Base-by-base conservation (phyloP, 805 yeast genomes). In the Blastobotrys muscicola region DNA sequence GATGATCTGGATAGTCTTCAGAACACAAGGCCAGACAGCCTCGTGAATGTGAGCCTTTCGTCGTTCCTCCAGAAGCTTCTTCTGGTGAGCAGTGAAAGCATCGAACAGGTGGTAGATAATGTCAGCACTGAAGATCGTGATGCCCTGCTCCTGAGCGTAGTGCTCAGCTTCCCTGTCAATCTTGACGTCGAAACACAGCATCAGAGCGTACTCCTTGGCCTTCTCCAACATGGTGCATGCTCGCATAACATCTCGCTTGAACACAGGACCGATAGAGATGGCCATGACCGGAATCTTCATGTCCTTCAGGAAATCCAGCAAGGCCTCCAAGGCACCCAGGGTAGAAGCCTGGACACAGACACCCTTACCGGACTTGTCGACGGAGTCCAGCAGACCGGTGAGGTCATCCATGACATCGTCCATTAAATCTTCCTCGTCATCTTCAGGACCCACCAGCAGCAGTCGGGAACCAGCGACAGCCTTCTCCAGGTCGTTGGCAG, bases 271-370 rank as follows among this genome's bases (percentile, higher is more conserved):
- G 62, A 92, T 74, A 43, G 97, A 95, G 60, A 92, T 89, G 31
- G 96, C 84, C 96, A 90, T 87, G 32, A 92, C 99, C 14, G 99
- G 99, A 66, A 92, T 92, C 75, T 92, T 92, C 97, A 89, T 85
- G 58, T 85, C 95, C 68, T 90, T 90, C 64, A 92, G 76, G 85
- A 92, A 92, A 66, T 90, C 97, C 51, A 92, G 75, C 54, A 92
- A 71, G 2, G 99, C 99, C 70, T 92, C 99, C 58, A 92, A 72
- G 36, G 98, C 89, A 74, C 99, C 99, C 60, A 92, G 76, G 14
- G 99, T 92, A 4, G 97, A 87, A 1, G 98, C 97, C 70, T 92
- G 99, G 38, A 92, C 99, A 55, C 87, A 85, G 44, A 92, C 99
- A 77, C 99, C 99, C 62, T 78, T 79, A 59, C 98, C 99, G 38